Conservation (phyloP, 441 rosid species). For the Eutrema salsugineum region DNA sequence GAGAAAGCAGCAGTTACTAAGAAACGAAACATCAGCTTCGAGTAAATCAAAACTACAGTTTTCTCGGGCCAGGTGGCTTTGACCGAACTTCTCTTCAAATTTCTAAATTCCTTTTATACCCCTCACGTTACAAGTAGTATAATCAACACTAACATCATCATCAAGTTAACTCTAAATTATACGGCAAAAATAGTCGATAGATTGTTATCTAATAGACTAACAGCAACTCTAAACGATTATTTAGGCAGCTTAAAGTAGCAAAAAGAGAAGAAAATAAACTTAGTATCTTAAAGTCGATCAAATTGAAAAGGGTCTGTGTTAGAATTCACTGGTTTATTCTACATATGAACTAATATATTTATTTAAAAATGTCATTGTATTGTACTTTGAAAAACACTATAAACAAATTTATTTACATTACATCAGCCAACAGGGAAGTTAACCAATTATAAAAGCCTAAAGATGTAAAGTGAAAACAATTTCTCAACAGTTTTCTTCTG, state of each 20-base stretch:
- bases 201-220: not conserved
- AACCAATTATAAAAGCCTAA: slow-evolving; percentile 14
- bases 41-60: slow-evolving; percentile 64
- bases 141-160: not conserved
- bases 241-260: not conserved
- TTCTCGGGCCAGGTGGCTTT: slow-evolving; percentile 83
- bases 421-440: not conserved
- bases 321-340: too few species aligned
- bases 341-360: too few species aligned
- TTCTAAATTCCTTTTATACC: slow-evolving; percentile 12
- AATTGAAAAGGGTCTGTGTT: too few species aligned
- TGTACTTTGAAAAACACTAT: too few species aligned
- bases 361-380: too few species aligned
- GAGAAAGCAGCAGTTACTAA: slow-evolving; percentile 31
- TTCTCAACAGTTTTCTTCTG: not conserved
- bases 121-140: not conserved
- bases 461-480: slow-evolving; percentile 9
- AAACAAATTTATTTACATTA: too few species aligned
- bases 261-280: too few species aligned
- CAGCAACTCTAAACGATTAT: not conserved
- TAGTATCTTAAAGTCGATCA: too few species aligned
- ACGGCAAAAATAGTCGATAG: not conserved
- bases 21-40: slow-evolving; percentile 47
- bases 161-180: too few species aligned
- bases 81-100: slow-evolving; percentile 40